phyloP scores from a whole-genome alignment of 257 asterid genomes.

The Scutellaria baicalensis region DNA sequence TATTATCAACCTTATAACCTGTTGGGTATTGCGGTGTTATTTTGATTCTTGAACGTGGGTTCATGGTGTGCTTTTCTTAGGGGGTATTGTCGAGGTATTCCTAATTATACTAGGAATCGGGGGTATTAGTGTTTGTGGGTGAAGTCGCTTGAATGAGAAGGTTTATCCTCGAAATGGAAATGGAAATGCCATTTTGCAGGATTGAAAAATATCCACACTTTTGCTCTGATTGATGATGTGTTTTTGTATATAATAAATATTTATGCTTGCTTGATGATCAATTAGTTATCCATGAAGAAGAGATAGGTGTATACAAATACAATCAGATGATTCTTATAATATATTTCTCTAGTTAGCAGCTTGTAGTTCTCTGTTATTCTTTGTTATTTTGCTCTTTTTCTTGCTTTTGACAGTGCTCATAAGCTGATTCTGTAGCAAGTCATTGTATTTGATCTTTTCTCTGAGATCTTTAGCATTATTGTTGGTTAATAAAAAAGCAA shows the following conservation, averaged over 20 bases:
- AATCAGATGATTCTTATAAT: neutral
- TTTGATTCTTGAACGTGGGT: too few species aligned
- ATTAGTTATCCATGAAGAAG: too few species aligned
- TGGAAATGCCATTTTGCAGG: neutral
- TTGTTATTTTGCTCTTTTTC: neutral
- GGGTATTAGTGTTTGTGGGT: conserved; percentile 67
- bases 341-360: conserved; percentile 1
- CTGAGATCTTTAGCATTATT: neutral
- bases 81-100: too few species aligned
- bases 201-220: too few species aligned
- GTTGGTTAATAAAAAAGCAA: neutral
- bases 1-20: too few species aligned
- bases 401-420: neutral
- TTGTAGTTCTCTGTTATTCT: conserved; percentile 7
- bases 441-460: conserved; percentile 1
- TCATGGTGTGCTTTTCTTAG: too few species aligned
- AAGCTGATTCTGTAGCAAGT: conserved; percentile 7
- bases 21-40: too few species aligned
- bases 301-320: too few species aligned
- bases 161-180: conserved; percentile 55
- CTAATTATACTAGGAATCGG: too few species aligned
- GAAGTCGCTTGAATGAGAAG: conserved; percentile 51
- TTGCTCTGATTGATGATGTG: conserved; percentile 2
- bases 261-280: too few species aligned
- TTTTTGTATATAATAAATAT: conserved; percentile 1